phyloP scores from a whole-genome alignment of 306 rosid species.

The Cucurbita pepo region DNA sequence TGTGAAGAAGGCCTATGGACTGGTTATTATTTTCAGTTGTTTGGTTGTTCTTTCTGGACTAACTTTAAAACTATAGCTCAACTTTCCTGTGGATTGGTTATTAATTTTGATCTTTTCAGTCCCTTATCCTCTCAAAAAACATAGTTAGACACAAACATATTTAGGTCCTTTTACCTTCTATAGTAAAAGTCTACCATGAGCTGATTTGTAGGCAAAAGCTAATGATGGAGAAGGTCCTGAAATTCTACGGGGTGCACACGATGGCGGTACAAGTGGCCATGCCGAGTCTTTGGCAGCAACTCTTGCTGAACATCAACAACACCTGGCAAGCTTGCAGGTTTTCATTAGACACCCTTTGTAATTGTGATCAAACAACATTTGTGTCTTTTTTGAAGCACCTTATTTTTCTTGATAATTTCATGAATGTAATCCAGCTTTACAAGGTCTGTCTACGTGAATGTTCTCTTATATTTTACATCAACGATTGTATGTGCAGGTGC shows the following conservation, averaged over 20 bases:
- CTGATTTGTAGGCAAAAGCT: constrained; percentile 68
- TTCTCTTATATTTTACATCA: constrained; percentile 4
- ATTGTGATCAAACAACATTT: background rate
- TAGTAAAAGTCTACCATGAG: background rate
- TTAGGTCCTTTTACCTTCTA: background rate
- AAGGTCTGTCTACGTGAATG: background rate
- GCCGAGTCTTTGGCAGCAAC: constrained; percentile 85
- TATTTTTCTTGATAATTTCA: background rate
- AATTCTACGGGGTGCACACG: constrained; percentile 58
- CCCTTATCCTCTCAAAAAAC: background rate
- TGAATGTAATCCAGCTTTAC: background rate
- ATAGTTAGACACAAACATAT: background rate
- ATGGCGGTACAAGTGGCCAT: constrained; percentile 77
- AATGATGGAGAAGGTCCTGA: constrained; percentile 98
- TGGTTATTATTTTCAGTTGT: background rate
- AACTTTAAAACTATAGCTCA: background rate
- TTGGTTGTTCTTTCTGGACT: background rate
- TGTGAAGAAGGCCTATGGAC: no score
- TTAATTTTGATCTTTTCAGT: background rate
- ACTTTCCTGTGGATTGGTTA: background rate
- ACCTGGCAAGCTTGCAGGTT: constrained; percentile 98
- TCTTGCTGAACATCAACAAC: constrained; percentile 98
- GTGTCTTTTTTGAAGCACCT: background rate
- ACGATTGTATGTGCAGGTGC: constrained; percentile 42
- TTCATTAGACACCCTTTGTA: constrained; percentile 2